A percentile compares a stretch with the other conserved stretches of the same genome.
Evolutionary conservation across 2,329 filamentous ascomycete species (phyloP).

Genomic region (Shiraia sp.): DNA sequence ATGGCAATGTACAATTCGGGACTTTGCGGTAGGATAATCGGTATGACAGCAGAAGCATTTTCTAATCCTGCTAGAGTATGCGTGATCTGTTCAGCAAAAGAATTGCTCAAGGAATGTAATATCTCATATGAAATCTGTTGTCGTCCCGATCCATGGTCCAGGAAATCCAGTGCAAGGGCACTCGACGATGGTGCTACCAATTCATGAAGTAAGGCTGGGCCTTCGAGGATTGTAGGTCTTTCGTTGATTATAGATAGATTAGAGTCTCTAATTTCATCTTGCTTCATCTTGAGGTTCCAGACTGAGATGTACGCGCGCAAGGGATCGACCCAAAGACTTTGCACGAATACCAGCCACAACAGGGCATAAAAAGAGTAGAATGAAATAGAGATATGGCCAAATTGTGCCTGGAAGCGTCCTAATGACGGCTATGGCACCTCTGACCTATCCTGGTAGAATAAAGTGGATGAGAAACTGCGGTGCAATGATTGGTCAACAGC

Average conservation of each 20-base stretch:
- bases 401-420: background rate
- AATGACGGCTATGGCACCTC: background rate
- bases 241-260: conserved; percentile 58
- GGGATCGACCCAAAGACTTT: background rate
- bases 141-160: conserved; percentile 52
- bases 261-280: conserved; percentile 11
- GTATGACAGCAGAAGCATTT: conserved; percentile 60
- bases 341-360: background rate
- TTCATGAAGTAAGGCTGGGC: conserved; percentile 63
- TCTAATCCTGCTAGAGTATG: conserved; percentile 26
- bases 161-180: conserved; percentile 65
- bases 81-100: conserved; percentile 53
- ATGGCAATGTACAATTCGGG: conserved; percentile 77
- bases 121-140: conserved; percentile 63
- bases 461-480: conserved; percentile 41
- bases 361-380: background rate
- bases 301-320: conserved; percentile 13
- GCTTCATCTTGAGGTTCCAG: conserved; percentile 30
- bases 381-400: background rate
- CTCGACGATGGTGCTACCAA: conserved; percentile 58
- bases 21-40: conserved; percentile 77
- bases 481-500: conserved; percentile 34
- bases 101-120: conserved; percentile 62
- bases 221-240: conserved; percentile 55
- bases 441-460: conserved; percentile 4